A percentile compares a stretch with the other conserved stretches of the same genome.
Evolutionary conservation across 495 filamentous ascomycete genomes (phyloP).

Genomic region (Cercophora scortea): DNA sequence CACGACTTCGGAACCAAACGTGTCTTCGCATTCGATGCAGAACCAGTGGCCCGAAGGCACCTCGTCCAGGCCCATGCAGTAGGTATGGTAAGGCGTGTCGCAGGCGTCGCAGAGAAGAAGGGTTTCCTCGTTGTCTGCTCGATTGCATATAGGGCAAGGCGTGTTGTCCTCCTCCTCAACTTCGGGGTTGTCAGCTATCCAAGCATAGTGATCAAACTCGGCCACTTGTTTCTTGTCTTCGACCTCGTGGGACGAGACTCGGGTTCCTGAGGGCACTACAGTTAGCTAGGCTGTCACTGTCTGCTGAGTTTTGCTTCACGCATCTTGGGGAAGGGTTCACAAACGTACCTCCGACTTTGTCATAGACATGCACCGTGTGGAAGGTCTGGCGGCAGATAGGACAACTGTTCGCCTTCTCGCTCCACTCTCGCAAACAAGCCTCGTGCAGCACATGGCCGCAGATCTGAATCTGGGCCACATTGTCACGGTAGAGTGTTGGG

Average conservation of each 20-base stretch:
- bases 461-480: slow-evolving; percentile 46
- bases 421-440: slow-evolving; percentile 86
- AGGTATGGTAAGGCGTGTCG: slow-evolving; percentile 74
- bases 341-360: slow-evolving; percentile 65
- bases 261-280: slow-evolving; percentile 45
- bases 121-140: slow-evolving; percentile 65
- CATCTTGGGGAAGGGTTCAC: not conserved
- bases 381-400: slow-evolving; percentile 91
- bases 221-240: slow-evolving; percentile 83
- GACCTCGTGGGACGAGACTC: slow-evolving; percentile 75
- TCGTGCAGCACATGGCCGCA: slow-evolving; percentile 90
- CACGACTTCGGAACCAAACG: slow-evolving; percentile 10
- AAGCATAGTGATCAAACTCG: slow-evolving; percentile 75
- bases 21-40: slow-evolving; percentile 58
- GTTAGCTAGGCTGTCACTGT: slow-evolving; percentile 16
- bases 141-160: slow-evolving; percentile 75
- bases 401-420: slow-evolving; percentile 92
- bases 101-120: slow-evolving; percentile 85
- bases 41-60: slow-evolving; percentile 76
- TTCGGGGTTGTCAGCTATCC: slow-evolving; percentile 65
- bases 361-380: slow-evolving; percentile 77
- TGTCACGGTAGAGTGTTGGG: slow-evolving; percentile 11
- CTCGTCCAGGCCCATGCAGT: slow-evolving; percentile 70
- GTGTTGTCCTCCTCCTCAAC: slow-evolving; percentile 55
- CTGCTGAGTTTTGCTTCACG: too few species aligned